Evolutionary conservation across 345 rosid genomes (phyloP).

Genomic region (Hibiscus syriacus): DNA sequence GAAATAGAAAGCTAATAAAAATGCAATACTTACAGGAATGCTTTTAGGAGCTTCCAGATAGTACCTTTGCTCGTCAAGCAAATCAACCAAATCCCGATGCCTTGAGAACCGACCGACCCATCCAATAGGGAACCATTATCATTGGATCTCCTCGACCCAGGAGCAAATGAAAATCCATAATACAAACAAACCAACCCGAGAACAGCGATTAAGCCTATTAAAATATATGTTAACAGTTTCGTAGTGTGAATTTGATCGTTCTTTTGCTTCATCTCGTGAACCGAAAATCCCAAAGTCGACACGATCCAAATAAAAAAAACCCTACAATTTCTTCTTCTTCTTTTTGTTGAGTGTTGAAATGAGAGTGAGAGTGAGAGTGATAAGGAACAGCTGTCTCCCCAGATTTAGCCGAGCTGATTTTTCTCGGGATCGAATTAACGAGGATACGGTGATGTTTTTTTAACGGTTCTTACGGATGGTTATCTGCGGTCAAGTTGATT

Average conservation of each 20-base stretch:
- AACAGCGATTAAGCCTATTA: slow-evolving; percentile 47
- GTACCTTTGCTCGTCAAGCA: slow-evolving; percentile 31
- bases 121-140: slow-evolving; percentile 25
- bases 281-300: background rate
- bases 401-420: background rate
- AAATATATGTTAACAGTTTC: slow-evolving; percentile 45
- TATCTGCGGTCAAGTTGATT: background rate
- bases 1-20: background rate
- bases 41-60: slow-evolving; percentile 40
- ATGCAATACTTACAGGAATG: slow-evolving; percentile 48
- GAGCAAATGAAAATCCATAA: slow-evolving; percentile 68
- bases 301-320: background rate
- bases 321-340: background rate
- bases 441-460: background rate
- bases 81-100: slow-evolving; percentile 27
- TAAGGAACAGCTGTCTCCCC: background rate
- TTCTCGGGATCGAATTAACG: background rate
- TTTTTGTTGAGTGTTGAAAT: background rate
- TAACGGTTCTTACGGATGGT: background rate
- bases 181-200: slow-evolving; percentile 72
- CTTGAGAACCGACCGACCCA: slow-evolving; percentile 26
- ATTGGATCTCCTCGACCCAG: slow-evolving; percentile 56
- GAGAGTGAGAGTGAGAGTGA: background rate
- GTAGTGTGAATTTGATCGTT: slow-evolving; percentile 35
- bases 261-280: slow-evolving; percentile 43